Evolutionary conservation across 2,329 filamentous ascomycete species (phyloP), one percentile per base, ranked within the genome.

Genomic region (Pestalotiopsis fici): DNA sequence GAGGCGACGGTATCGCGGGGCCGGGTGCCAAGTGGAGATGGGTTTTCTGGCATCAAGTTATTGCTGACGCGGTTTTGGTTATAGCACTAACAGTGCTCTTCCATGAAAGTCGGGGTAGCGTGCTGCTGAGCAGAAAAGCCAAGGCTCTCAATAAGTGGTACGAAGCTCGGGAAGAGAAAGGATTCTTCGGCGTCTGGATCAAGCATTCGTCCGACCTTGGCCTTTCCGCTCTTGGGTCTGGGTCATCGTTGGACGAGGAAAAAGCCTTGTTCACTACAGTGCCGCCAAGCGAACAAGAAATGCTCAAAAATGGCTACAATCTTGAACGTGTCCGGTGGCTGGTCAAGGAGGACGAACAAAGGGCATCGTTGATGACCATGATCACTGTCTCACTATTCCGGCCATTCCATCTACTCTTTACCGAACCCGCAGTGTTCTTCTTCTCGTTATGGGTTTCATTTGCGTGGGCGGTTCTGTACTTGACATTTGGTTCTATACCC

Each of bases 361-460:
- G 93, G 4, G 87, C 87, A 28, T 90, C 89, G 0, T 77, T 97
- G 12, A 73, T 75, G 21, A 88, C 86, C 67, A 93, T 95, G 87
- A 90, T 97, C 64, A 82, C 84, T 5, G 88, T 93, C 13, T 96
- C 93, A 0, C 79, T 95, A 6, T 90, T 88, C 70, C 87, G 94
- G 0, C 94, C 94, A 0, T 97, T 97, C 77, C 88, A 90, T 73
- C 85, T 95, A 1, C 87, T 95, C 18, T 81, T 91, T 71, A 94
- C 92, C 0, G 92, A 95, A 71, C 90, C 92, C 0, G 90, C 94
- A 11, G 91, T 95, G 15, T 94, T 94, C 79, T 94, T 88, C 82
- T 98, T 98, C 82, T 94, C 91, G 0, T 83, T 97, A 0, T 98
- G 95, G 95, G 91, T 94, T 0, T 87, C 93, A 0, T 98, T 98